Evolutionary conservation across 2,329 filamentous ascomycete genomes (phyloP).

Genomic region (Aotearoamyces nothofagi): DNA sequence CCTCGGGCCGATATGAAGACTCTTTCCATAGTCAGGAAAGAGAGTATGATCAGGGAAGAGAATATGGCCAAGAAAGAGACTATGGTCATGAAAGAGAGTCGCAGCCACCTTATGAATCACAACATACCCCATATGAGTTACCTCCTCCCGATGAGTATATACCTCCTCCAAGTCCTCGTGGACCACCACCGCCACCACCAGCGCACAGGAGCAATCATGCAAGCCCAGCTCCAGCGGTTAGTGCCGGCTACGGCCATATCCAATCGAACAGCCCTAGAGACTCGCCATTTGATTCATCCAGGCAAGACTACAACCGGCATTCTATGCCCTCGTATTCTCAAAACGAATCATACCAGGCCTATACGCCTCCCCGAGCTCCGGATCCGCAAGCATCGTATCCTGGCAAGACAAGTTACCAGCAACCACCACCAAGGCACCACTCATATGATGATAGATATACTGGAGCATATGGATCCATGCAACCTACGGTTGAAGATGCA

Average conservation of each 20-base stretch:
- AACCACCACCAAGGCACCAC: conserved; percentile 18
- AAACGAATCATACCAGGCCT: conserved; percentile 14
- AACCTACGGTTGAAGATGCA: conserved; percentile 29
- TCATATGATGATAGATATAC: conserved; percentile 21
- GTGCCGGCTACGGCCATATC: conserved; percentile 11
- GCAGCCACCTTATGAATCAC: conserved; percentile 12
- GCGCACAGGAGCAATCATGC: conserved; percentile 14
- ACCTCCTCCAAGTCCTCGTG: conserved; percentile 17
- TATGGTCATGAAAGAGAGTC: no score
- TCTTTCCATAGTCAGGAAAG: no score
- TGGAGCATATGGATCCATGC: conserved; percentile 26
- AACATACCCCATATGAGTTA: conserved; percentile 13
- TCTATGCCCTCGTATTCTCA: conserved; percentile 13
- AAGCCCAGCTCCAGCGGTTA: conserved; percentile 8
- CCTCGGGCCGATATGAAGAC: conserved; percentile 2
- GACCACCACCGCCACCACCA: conserved; percentile 19
- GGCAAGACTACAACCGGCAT: conserved; percentile 11
- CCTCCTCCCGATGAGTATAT: conserved; percentile 14
- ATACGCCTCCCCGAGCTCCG: conserved; percentile 12
- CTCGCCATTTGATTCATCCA: conserved; percentile 4
- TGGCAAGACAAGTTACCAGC: conserved; percentile 11
- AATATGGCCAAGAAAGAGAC: no score
- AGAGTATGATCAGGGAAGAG: no score
- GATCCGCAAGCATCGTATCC: conserved; percentile 10
- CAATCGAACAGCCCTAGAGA: neutral